Base-by-base conservation (phyloP, 305 asterid species). In the Fraxinus albicans region DNA sequence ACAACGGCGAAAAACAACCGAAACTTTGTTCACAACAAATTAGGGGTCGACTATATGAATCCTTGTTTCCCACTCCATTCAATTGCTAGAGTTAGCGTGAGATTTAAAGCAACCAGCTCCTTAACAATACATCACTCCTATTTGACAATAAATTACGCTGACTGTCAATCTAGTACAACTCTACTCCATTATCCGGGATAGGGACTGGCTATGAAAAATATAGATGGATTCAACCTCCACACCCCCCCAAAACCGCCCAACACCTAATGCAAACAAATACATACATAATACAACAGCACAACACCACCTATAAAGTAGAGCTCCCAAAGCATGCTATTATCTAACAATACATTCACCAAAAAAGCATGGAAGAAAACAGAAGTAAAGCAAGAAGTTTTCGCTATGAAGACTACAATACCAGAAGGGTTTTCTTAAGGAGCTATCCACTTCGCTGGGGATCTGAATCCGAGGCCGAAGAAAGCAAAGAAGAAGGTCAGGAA, bases 401-500 rank as follows among this genome's bases (percentile, higher is more conserved):
- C 2, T 17, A 93, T 35, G 95, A 93, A 86, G 97, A 91, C 81
- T 92, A 95, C 92, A 92, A 84, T 84, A 91, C 90, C 12, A 91
- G 98, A 80, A 90, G 98, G 88, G 96, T 93, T 53, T 95, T 95
- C 91, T 73, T 92, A 86, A 92, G 98, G 89, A 95, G 98, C 86
- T 95, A 95, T 82, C 98, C 98, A 21, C 96, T 95, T 86, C 93
- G 88, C 80, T 87, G 92, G 90, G 90, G 89, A 0, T 1, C 79
- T 0, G 88, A 86, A 31, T 85, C 93, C 19, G 89, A 85, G 78
- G 80, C 76, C 2, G 89, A 89, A 82, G 86, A 79, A 73, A 85
- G 88, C 65, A 60, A 35, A 42, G 84, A 77, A 81, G 84, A 75
- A 27, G 74, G 8, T 67, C 74, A 67, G 74, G 35, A 9, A 27